phyloP scores from a whole-genome alignment of 371 early-diverging fungal genomes.

The Paraphysoderma sedebokerense region DNA sequence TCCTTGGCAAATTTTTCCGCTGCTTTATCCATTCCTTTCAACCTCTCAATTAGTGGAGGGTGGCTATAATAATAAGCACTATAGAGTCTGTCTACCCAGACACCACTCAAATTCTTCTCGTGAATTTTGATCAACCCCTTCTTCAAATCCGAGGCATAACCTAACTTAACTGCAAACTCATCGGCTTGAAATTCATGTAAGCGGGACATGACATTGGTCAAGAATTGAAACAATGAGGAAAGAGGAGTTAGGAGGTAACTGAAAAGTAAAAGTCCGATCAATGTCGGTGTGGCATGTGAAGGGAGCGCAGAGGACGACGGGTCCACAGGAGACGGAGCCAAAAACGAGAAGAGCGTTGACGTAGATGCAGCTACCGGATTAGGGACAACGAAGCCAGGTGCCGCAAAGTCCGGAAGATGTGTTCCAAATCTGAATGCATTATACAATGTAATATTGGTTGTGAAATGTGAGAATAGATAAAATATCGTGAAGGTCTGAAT shows the following conservation, averaged over 20 bases:
- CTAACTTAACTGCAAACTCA: slow-evolving; percentile 62
- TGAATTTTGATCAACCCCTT: slow-evolving; percentile 79
- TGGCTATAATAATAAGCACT: slow-evolving; percentile 89
- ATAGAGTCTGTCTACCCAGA: slow-evolving; percentile 79
- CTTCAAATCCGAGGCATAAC: slow-evolving; percentile 56
- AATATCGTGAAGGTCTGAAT: slow-evolving; percentile 61
- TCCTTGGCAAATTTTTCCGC: no score
- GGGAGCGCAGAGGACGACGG: neutral
- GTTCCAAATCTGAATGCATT: slow-evolving; percentile 63
- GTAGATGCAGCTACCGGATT: no score
- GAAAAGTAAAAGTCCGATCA: slow-evolving; percentile 81
- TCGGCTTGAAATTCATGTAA: slow-evolving; percentile 84
- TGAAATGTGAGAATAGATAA: slow-evolving; percentile 62
- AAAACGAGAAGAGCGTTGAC: no score
- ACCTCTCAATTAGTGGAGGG: slow-evolving; percentile 83
- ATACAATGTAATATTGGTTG: slow-evolving; percentile 53
- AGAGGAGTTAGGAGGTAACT: slow-evolving; percentile 60
- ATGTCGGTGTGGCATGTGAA: slow-evolving; percentile 40
- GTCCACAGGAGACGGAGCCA: no score
- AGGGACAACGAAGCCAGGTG: no score
- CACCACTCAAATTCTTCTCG: slow-evolving; percentile 72
- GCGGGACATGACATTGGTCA: slow-evolving; percentile 66
- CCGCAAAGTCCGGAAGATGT: no score
- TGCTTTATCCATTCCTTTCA: slow-evolving; percentile 55
- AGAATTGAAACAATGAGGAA: slow-evolving; percentile 53